Percentiles rank a stretch among this genome's conserved stretches.
phyloP scores from a whole-genome alignment of 2,329 filamentous ascomycete genomes.

The Penicillium sp. region DNA sequence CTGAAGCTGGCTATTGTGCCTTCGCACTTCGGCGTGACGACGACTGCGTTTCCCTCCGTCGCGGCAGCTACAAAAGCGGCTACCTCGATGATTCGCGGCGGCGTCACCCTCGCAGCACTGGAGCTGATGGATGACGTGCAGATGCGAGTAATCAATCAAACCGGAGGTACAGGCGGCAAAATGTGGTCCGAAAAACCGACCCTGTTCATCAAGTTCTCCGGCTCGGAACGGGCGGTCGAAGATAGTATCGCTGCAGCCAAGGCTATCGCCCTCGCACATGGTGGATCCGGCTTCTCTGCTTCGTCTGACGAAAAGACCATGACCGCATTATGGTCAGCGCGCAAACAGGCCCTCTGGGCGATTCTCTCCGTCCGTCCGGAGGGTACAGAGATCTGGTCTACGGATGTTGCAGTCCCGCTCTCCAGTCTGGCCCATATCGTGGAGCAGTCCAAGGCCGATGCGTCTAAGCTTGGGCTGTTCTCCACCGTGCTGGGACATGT shows the following conservation, averaged over 20 bases:
- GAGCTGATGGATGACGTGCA: constrained; percentile 63
- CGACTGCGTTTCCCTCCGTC: constrained; percentile 62
- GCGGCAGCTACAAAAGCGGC: constrained; percentile 64
- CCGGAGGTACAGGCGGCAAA: constrained; percentile 58
- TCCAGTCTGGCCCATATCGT: constrained; percentile 64
- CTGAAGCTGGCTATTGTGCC: constrained; percentile 68
- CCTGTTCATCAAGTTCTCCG: constrained; percentile 63
- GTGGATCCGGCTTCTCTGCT: constrained; percentile 52
- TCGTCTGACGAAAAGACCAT: constrained; percentile 55
- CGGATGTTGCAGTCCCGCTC: constrained; percentile 62
- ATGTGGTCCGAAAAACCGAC: constrained; percentile 45
- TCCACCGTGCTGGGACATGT: constrained; percentile 87
- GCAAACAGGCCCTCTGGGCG: constrained; percentile 63
- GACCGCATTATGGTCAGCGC: constrained; percentile 60
- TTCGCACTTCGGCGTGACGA: constrained; percentile 64
- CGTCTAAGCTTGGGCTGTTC: constrained; percentile 82
- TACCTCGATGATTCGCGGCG: constrained; percentile 63
- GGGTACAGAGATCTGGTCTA: constrained; percentile 62
- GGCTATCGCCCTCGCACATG: constrained; percentile 64
- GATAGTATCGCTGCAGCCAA: constrained; percentile 74
- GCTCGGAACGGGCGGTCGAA: constrained; percentile 73
- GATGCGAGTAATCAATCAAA: constrained; percentile 68
- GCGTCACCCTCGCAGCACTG: constrained; percentile 66
- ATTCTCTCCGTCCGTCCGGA: constrained; percentile 60
- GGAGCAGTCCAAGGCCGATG: constrained; percentile 84